phyloP scores from a whole-genome alignment of 768 basidiomycete genomes.

The Leccinum variicolor region DNA sequence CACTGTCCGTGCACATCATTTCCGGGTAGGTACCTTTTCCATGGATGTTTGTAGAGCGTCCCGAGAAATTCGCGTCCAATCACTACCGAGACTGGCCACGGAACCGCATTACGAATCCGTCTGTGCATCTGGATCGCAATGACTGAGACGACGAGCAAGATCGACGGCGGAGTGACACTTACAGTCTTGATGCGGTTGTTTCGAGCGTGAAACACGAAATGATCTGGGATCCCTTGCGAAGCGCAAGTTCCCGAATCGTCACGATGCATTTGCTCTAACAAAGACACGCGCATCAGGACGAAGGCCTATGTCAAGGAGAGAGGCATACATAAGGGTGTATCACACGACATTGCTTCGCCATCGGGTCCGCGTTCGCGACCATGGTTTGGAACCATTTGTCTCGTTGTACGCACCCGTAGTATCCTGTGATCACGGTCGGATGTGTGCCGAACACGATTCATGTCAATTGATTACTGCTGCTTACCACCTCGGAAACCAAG shows the following conservation, averaged over 20 bases:
- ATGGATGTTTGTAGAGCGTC: constrained; percentile 38
- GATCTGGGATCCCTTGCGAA: constrained; percentile 80
- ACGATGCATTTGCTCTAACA: constrained; percentile 64
- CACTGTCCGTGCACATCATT: no score
- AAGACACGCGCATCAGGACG: neutral
- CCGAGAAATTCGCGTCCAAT: constrained; percentile 60
- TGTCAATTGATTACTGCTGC: neutral
- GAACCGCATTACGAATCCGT: constrained; percentile 80
- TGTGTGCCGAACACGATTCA: neutral
- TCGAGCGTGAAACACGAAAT: constrained; percentile 57
- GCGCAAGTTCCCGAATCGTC: constrained; percentile 72
- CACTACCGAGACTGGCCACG: constrained; percentile 60
- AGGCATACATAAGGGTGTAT: constrained; percentile 59
- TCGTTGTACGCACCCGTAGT: constrained; percentile 60
- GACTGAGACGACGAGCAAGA: neutral
- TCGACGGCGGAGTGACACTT: constrained; percentile 23
- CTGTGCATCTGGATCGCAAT: constrained; percentile 57
- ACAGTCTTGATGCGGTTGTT: constrained; percentile 59
- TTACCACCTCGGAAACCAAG: constrained; percentile 50
- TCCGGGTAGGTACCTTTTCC: no score
- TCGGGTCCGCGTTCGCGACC: constrained; percentile 75
- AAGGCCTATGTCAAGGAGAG: neutral
- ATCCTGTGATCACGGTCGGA: constrained; percentile 30
- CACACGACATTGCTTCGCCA: constrained; percentile 71
- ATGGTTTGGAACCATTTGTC: constrained; percentile 65